Evolutionary conservation across 2,329 filamentous ascomycete genomes (phyloP).

Genomic region (Davidsoniella virescens): DNA sequence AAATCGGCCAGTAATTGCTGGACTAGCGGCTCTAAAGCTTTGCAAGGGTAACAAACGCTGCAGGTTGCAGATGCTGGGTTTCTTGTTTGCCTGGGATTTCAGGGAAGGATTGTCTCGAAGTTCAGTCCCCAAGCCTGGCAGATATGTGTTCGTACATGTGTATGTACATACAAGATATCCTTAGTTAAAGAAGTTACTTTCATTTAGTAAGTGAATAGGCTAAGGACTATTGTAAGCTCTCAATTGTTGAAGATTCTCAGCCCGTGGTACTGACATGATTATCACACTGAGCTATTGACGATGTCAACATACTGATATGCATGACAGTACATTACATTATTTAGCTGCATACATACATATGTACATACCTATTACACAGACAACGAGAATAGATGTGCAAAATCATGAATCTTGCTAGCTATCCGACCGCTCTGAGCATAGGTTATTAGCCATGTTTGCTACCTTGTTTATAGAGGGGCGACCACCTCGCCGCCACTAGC

Average conservation of each 20-base stretch:
- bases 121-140: not conserved
- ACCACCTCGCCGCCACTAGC: too few relatives aligned
- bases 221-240: too few relatives aligned
- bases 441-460: not conserved
- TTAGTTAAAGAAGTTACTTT: too few relatives aligned
- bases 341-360: too few relatives aligned
- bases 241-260: too few relatives aligned
- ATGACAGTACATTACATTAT: not conserved
- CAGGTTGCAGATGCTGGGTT: too few relatives aligned
- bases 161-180: too few relatives aligned
- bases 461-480: not conserved
- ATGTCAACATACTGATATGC: too few relatives aligned
- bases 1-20: not conserved
- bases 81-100: slow-evolving; percentile 6
- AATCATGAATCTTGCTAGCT: not conserved
- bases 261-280: not conserved
- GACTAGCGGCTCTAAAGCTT: too few relatives aligned
- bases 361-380: not conserved
- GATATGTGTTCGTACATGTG: too few relatives aligned
- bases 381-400: not conserved
- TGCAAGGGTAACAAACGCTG: not conserved
- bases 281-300: not conserved
- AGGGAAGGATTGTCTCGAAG: not conserved
- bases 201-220: too few relatives aligned
- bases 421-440: not conserved